A percentile compares a stretch with the other conserved stretches of the same genome.
Evolutionary conservation across 805 yeast species (phyloP).

Genomic region (Candida loeiensis): DNA sequence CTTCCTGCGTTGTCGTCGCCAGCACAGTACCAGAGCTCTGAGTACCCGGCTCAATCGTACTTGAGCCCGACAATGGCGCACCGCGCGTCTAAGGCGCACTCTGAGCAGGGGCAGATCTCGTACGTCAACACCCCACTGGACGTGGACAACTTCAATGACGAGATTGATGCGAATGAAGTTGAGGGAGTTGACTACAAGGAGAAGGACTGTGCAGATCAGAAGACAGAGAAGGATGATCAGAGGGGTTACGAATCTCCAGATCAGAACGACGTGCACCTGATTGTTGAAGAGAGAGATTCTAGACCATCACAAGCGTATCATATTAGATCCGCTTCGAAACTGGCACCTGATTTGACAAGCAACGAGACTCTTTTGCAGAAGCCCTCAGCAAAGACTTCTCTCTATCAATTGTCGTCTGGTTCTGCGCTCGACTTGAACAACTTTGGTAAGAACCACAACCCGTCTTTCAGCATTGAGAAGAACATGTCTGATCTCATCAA

Average conservation of each 20-base stretch:
- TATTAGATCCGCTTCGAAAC: too few species aligned
- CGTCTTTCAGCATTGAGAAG: slow-evolving; percentile 27
- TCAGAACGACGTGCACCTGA: too few species aligned
- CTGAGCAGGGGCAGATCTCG: slow-evolving; percentile 7
- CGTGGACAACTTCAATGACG: slow-evolving; percentile 2
- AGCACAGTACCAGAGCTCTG: not conserved
- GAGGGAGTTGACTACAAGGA: slow-evolving; percentile 1
- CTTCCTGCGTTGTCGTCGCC: slow-evolving; percentile 6
- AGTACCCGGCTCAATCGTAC: not conserved
- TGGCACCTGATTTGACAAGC: not conserved
- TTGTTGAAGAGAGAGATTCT: too few species aligned
- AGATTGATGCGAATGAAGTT: not conserved
- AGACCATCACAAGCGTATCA: too few species aligned
- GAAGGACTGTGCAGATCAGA: not conserved
- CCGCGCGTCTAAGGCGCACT: slow-evolving; percentile 1
- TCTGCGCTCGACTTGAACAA: slow-evolving; percentile 38
- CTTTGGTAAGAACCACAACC: slow-evolving; percentile 38
- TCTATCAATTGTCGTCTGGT: slow-evolving; percentile 21
- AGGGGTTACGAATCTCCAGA: not conserved
- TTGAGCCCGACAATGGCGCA: not conserved
- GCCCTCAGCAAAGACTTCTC: slow-evolving; percentile 3
- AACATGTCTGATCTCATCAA: slow-evolving; percentile 13
- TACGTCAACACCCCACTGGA: slow-evolving; percentile 3
- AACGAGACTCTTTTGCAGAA: not conserved
- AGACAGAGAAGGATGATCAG: not conserved